Conservation (phyloP, 2,329 filamentous ascomycete species). For the Podosphaera leucotricha region DNA sequence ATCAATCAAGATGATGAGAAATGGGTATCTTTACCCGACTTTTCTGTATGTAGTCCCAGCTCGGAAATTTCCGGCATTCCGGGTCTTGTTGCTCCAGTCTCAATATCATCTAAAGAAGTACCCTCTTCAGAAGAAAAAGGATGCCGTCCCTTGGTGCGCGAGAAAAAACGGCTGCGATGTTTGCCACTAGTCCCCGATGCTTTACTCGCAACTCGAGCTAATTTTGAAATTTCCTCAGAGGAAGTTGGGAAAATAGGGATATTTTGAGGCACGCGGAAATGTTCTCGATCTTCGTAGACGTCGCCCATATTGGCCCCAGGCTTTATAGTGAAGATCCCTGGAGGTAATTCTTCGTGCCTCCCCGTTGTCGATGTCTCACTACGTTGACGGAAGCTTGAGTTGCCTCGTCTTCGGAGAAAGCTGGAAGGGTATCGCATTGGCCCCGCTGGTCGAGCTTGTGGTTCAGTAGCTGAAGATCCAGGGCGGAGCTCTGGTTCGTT, state of each 20-base stretch:
- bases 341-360: slow-evolving; percentile 45
- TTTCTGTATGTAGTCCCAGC: neutral
- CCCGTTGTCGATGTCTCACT: slow-evolving; percentile 34
- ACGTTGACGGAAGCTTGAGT: slow-evolving; percentile 22
- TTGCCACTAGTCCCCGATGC: slow-evolving; percentile 17
- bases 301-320: slow-evolving; percentile 37
- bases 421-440: slow-evolving; percentile 18
- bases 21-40: neutral
- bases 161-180: slow-evolving; percentile 38
- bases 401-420: slow-evolving; percentile 28
- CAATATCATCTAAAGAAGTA: slow-evolving; percentile 11
- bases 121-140: slow-evolving; percentile 9
- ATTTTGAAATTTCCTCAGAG: slow-evolving; percentile 4
- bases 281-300: slow-evolving; percentile 32
- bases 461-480: slow-evolving; percentile 17
- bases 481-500: slow-evolving; percentile 13
- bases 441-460: slow-evolving; percentile 13
- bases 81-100: slow-evolving; percentile 9
- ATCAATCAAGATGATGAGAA: too few relatives aligned
- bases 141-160: slow-evolving; percentile 19
- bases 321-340: slow-evolving; percentile 37
- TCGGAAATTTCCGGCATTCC: slow-evolving; percentile 19
- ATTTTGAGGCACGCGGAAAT: slow-evolving; percentile 17
- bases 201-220: slow-evolving; percentile 12
- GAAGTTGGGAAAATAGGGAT: slow-evolving; percentile 18